Evolutionary conservation across 1,284 basidiomycete species (phyloP), one percentile per base, ranked within the genome.

Genomic region (Cutaneotrichosporon sp.): DNA sequence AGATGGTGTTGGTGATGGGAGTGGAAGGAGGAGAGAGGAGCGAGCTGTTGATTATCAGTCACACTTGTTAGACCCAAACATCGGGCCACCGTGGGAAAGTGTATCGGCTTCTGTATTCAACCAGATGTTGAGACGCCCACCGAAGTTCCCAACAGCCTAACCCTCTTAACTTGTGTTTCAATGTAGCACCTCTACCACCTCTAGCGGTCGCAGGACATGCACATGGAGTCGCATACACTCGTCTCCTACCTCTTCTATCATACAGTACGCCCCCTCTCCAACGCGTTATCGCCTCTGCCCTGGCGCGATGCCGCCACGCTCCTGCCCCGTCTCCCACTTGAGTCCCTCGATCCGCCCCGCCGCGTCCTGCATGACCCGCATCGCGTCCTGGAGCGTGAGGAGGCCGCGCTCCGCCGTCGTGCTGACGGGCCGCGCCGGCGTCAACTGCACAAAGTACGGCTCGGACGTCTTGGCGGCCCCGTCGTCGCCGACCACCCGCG

Each of bases 401-500:
- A 74, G 74, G 0, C 73, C 69, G 43, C 6, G 49, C 11, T 25
- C 42, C 3, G 72, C 56, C 7, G 74, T 69, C 4, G 70, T 60
- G 49, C 63, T 60, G 25, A 78, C 66, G 0, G 75, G 72, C 42
- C 69, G 54, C 10, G 67, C 68, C 1, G 76, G 75, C 20, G 69
- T 61, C 2, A 78, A 60, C 42, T 73, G 71, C 18, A 77, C 67
- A 25, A 78, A 62, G 58, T 70, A 77, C 18, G 75, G 74, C 61
- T 75, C 68, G 2, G 18, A 56, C 51, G 33, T 58, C 54, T 38
- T 49, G 0, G 29, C 34, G 1, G 50, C 57, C 59, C 42, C 58
- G 49, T 25, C 56, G 55, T 22, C 58, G 43, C 51, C 51, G 16
- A 61, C 53, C 16, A 70, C 59, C 20, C 62, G 67, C 9, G 74